A percentile compares a stretch with the other conserved stretches of the same genome.
Evolutionary conservation across 805 yeast species (phyloP).

Genomic region (Zygosaccharomyces gambellarensis): DNA sequence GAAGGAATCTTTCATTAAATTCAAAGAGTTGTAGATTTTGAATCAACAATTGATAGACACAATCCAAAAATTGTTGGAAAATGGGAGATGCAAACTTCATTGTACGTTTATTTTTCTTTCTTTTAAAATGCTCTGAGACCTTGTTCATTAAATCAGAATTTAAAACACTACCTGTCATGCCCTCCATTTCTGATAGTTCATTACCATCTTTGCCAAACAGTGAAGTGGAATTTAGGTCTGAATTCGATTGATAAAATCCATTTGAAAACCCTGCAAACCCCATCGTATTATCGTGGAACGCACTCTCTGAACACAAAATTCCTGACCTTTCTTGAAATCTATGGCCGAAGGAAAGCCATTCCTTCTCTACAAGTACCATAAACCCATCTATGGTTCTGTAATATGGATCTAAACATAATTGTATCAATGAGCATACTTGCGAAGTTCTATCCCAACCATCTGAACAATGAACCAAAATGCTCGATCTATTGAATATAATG

Average conservation of each 20-base stretch:
- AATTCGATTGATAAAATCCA: conserved; percentile 9
- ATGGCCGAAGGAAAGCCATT: conserved; percentile 94
- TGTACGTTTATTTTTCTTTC: conserved; percentile 32
- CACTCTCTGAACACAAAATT: conserved; percentile 55
- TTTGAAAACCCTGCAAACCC: conserved; percentile 12
- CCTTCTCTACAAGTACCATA: conserved; percentile 80
- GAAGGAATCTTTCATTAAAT: conserved; percentile 80
- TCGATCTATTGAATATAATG: conserved; percentile 76
- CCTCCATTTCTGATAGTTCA: conserved; percentile 12
- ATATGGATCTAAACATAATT: conserved; percentile 84
- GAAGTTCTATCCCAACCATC: conserved; percentile 99
- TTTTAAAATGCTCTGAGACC: conserved; percentile 48
- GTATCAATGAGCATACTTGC: conserved; percentile 77
- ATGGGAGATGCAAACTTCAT: conserved; percentile 76
- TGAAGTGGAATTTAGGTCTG: conserved; percentile 16
- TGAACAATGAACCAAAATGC: conserved; percentile 85
- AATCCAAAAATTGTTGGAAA: conserved; percentile 90
- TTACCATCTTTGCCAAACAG: conserved; percentile 18
- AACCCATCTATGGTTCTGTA: conserved; percentile 87
- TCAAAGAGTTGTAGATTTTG: conserved; percentile 76
- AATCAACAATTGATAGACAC: conserved; percentile 70
- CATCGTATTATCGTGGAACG: conserved; percentile 40
- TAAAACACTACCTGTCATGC: conserved; percentile 24
- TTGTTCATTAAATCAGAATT: conserved; percentile 43
- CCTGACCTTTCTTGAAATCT: conserved; percentile 80